phyloP scores from a whole-genome alignment of 345 rosid genomes.

The Populus tremula region DNA sequence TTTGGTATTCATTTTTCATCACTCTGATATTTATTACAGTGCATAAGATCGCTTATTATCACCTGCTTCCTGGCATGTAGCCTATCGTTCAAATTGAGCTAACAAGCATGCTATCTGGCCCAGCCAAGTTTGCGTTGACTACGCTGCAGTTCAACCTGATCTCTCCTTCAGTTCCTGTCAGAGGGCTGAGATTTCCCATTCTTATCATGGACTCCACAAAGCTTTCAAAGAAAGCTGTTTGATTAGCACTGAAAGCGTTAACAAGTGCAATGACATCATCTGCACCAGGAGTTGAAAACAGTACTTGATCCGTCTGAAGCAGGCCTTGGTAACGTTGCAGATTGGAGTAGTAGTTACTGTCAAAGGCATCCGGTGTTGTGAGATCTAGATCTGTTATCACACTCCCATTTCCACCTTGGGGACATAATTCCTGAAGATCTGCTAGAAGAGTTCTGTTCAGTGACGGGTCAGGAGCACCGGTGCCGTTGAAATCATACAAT shows the following conservation, averaged over 20 bases:
- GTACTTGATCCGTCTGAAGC: slow-evolving; percentile 56
- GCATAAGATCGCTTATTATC: neutral
- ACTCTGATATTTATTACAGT: no score
- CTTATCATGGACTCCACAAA: slow-evolving; percentile 56
- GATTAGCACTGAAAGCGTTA: slow-evolving; percentile 33
- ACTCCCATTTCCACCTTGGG: slow-evolving; percentile 39
- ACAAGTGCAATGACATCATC: slow-evolving; percentile 43
- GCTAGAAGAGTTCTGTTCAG: slow-evolving; percentile 40
- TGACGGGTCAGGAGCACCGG: slow-evolving; percentile 47
- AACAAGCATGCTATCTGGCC: neutral
- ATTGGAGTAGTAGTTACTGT: slow-evolving; percentile 49
- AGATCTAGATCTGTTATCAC: slow-evolving; percentile 43
- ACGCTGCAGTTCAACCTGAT: slow-evolving; percentile 52
- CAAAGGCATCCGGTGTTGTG: slow-evolving; percentile 49
- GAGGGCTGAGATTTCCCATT: slow-evolving; percentile 55
- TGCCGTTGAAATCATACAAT: slow-evolving; percentile 43
- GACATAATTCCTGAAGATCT: slow-evolving; percentile 46
- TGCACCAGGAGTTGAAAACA: slow-evolving; percentile 49
- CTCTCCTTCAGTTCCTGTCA: slow-evolving; percentile 37
- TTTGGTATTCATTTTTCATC: no score
- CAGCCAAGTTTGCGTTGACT: slow-evolving; percentile 26
- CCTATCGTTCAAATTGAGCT: slow-evolving; percentile 7
- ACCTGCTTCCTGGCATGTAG: neutral
- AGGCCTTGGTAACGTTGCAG: slow-evolving; percentile 43
- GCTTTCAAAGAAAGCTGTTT: slow-evolving; percentile 50